phyloP scores from a whole-genome alignment of 1,284 basidiomycete species.

The Rhodotorula glutinis region DNA sequence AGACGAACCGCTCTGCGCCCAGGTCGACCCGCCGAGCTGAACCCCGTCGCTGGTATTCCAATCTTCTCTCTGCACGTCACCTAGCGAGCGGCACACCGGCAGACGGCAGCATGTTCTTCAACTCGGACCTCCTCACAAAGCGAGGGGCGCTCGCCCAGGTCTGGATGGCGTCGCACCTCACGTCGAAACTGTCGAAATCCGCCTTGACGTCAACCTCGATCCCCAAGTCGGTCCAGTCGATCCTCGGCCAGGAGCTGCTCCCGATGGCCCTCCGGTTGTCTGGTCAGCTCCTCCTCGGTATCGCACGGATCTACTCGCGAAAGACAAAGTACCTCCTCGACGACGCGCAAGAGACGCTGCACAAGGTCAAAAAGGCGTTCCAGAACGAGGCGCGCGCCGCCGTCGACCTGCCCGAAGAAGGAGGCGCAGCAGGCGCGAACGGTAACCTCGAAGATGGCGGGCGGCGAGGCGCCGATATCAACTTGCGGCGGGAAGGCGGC shows the following conservation, averaged over 20 bases:
- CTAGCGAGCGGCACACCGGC: too few relatives aligned
- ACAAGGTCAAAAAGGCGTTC: slow-evolving; percentile 86
- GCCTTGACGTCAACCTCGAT: slow-evolving; percentile 93
- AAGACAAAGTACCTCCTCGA: slow-evolving; percentile 97
- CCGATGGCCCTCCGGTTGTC: slow-evolving; percentile 88
- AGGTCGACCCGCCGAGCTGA: too few relatives aligned
- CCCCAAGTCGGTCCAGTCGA: slow-evolving; percentile 62
- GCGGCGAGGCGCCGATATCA: slow-evolving; percentile 19
- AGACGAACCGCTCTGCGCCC: too few relatives aligned
- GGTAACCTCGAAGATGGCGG: not conserved
- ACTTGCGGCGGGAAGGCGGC: slow-evolving; percentile 28
- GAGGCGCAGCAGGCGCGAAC: not conserved
- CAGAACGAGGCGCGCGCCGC: slow-evolving; percentile 18
- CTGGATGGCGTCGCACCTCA: slow-evolving; percentile 98
- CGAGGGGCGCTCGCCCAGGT: slow-evolving; percentile 91
- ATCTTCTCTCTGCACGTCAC: too few relatives aligned
- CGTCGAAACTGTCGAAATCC: slow-evolving; percentile 92
- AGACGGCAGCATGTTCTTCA: slow-evolving; percentile 34
- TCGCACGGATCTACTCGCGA: slow-evolving; percentile 93
- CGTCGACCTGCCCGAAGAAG: slow-evolving; percentile 32
- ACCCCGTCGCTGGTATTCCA: too few relatives aligned
- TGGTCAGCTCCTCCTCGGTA: slow-evolving; percentile 90
- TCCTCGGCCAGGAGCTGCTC: slow-evolving; percentile 47
- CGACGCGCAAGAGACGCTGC: slow-evolving; percentile 92
- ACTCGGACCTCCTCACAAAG: slow-evolving; percentile 61